A percentile compares a stretch with the other conserved stretches of the same genome.
Evolutionary conservation across 352 stramenopile species (phyloP).

Genomic region (Phytopythium oedochilum): DNA sequence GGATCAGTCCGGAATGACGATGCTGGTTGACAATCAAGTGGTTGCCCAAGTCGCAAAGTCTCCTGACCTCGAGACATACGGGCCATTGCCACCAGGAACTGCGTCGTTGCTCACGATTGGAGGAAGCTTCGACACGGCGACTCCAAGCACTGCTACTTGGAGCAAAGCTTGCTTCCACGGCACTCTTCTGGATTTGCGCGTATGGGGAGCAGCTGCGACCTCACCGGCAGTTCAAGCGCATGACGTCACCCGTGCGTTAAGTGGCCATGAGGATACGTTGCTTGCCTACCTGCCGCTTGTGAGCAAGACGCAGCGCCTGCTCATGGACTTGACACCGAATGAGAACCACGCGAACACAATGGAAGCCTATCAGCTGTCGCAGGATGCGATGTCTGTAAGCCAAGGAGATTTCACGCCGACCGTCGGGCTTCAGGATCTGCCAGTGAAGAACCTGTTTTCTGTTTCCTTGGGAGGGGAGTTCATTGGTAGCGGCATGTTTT

Average conservation of each 20-base stretch:
- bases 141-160: slow-evolving; percentile 7
- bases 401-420: slow-evolving; percentile 5
- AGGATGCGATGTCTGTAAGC: slow-evolving; percentile 9
- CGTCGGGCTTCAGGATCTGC: slow-evolving; percentile 12
- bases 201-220: slow-evolving; percentile 43
- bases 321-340: slow-evolving; percentile 64
- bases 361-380: slow-evolving; percentile 26
- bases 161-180: slow-evolving; percentile 47
- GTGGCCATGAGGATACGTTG: slow-evolving; percentile 36
- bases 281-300: slow-evolving; percentile 77
- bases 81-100: slow-evolving; percentile 15
- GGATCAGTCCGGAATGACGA: slow-evolving; percentile 23
- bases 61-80: slow-evolving; percentile 14
- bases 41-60: slow-evolving; percentile 26
- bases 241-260: slow-evolving; percentile 24
- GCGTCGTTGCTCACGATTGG: slow-evolving; percentile 41
- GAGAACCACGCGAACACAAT: slow-evolving; percentile 74
- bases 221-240: slow-evolving; percentile 7
- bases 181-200: slow-evolving; percentile 57
- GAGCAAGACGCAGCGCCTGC: slow-evolving; percentile 46
- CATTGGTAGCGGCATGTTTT: slow-evolving; percentile 35
- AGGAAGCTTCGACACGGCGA: slow-evolving; percentile 35
- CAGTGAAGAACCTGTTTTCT: slow-evolving; percentile 36
- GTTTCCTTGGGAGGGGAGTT: slow-evolving; percentile 32
- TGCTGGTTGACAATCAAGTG: slow-evolving; percentile 44